Base-by-base conservation (phyloP, 2,329 filamentous ascomycete species). In the Xylaria sp. region DNA sequence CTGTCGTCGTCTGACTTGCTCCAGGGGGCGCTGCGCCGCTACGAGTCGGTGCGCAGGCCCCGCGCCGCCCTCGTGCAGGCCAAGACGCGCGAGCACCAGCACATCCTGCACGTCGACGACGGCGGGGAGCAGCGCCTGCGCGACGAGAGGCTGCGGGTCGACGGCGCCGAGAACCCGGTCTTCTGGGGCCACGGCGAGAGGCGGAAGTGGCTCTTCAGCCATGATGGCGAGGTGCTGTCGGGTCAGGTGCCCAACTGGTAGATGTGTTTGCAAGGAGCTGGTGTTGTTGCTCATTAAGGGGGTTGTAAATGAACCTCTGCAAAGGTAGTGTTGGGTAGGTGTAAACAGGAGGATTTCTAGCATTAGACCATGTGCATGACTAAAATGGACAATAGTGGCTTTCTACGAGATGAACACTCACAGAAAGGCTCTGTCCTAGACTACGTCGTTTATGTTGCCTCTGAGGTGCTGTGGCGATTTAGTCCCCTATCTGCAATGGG, bases 1-100 rank as follows among this genome's bases (percentile, higher is more conserved):
- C n/a, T n/a, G n/a, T n/a, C n/a, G n/a, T n/a, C n/a, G n/a, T n/a
- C n/a, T n/a, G n/a, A n/a, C 68, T 79, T 20, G 77, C 77, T 0
- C 75, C 78, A 54, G 77, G 78, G 4, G 76, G 57, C 54, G 9
- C 37, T 60, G 8, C 41, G 38, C 7, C 44, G 42, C 7, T 57
- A 57, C 43, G 54, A 55, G 39, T 20, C 41, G n/a, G 17, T 41
- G 16, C 48, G 57, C 20, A 54, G 43, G 51, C 54, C 48, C 4
- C 51, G 51, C 20, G 54, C 37, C 4, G 49, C 44, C 6, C 50
- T 52, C 16, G 46, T 60, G 11, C 54, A 54, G 48, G 44, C 50
- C 7, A 57, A 52, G 51, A 52, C 48, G 17, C 41, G 50, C 8
- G 50, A 44, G 26, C 45, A 62, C 29, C 63, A 65, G 52, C 47